A percentile compares a stretch with the other conserved stretches of the same genome.
phyloP scores from a whole-genome alignment of 2,329 filamentous ascomycete species.

The Exophiala oligosperma region DNA sequence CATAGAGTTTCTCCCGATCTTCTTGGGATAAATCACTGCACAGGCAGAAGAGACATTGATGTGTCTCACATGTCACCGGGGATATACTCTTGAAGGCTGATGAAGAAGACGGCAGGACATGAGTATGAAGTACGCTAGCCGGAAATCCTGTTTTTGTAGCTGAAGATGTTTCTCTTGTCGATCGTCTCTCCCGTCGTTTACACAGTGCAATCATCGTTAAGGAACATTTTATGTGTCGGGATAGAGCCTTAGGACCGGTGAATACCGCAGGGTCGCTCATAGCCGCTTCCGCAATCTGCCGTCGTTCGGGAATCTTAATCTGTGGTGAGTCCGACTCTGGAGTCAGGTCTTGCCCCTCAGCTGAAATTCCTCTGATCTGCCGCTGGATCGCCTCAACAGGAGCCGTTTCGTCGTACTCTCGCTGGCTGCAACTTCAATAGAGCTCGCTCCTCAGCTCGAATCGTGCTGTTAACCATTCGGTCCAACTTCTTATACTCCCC shows the following conservation, averaged over 20 bases:
- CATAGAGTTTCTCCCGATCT: neutral
- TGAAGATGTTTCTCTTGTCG: too few relatives aligned
- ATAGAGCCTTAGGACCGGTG: neutral
- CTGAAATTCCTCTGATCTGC: neutral
- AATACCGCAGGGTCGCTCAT: slow-evolving; percentile 2
- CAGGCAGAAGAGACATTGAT: slow-evolving; percentile 1
- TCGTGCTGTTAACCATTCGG: too few relatives aligned
- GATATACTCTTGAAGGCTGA: neutral
- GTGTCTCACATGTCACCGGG: neutral
- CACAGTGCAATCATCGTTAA: slow-evolving; percentile 2
- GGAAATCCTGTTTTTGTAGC: too few relatives aligned
- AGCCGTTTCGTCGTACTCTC: neutral
- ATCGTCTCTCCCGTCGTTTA: neutral
- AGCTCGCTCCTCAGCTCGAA: too few relatives aligned
- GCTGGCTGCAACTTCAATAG: too few relatives aligned
- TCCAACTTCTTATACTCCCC: too few relatives aligned
- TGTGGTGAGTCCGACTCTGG: neutral
- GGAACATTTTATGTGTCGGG: slow-evolving; percentile 4
- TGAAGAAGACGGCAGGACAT: too few relatives aligned
- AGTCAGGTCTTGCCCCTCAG: neutral
- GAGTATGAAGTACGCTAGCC: too few relatives aligned
- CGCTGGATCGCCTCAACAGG: neutral
- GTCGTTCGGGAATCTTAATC: slow-evolving; percentile 6
- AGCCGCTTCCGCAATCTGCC: slow-evolving; percentile 2
- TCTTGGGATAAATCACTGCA: neutral